These are phyloP conservation scores for Coccomyxa sp. DNA, from an alignment of 139 green algal genomes.

Conservation along the genomic window DNA sequence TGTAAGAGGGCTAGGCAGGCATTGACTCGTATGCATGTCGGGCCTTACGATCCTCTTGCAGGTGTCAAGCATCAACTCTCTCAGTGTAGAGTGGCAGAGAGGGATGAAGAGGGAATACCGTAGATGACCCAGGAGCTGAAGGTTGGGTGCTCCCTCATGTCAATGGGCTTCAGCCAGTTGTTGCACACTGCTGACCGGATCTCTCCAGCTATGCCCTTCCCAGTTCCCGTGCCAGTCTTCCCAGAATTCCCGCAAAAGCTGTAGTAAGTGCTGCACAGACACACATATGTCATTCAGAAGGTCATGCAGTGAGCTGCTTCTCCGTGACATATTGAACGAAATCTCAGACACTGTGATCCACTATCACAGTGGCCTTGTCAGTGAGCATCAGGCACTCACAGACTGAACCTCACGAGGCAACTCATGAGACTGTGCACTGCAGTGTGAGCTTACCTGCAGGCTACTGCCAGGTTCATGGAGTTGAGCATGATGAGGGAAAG, in stretches of 20 bases:
- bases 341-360: background rate
- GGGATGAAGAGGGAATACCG: constrained; percentile 34
- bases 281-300: background rate
- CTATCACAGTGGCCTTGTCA: too few species aligned
- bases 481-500: constrained; percentile 63
- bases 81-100: too few species aligned
- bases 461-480: constrained; percentile 50
- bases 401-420: background rate
- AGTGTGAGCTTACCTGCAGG: constrained; percentile 44
- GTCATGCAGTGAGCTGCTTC: background rate
- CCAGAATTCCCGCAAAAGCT: constrained; percentile 68
- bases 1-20: too few species aligned
- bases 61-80: too few species aligned
- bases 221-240: background rate
- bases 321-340: background rate
- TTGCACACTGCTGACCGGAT: constrained; percentile 52
- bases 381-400: background rate
- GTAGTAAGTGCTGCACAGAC: constrained; percentile 62
- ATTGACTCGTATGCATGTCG: too few species aligned
- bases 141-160: constrained; percentile 47
- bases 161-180: constrained; percentile 70
- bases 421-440: background rate
- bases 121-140: constrained; percentile 77
- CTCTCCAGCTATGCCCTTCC: background rate
- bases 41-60: too few species aligned